phyloP scores from a whole-genome alignment of 2,329 filamentous ascomycete genomes.

The Ascochyta rabiei region DNA sequence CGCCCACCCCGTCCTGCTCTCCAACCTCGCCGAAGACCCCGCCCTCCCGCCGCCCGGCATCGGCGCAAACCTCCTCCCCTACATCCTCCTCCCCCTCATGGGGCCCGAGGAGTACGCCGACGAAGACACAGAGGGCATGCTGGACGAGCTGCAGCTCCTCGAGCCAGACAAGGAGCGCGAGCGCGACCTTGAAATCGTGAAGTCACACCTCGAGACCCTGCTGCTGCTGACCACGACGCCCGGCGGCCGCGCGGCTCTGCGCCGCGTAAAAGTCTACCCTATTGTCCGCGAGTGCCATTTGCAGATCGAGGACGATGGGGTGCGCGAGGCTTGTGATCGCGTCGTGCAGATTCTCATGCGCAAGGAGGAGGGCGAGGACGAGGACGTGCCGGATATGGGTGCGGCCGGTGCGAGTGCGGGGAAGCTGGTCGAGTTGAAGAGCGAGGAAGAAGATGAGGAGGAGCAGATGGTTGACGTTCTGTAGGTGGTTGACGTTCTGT shows the following conservation, averaged over 20 bases:
- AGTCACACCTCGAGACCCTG: conserved; percentile 88
- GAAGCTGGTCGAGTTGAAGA: conserved; percentile 36
- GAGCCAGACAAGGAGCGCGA: conserved; percentile 90
- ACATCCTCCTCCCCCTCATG: conserved; percentile 85
- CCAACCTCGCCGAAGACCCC: conserved; percentile 41
- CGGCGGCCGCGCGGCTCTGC: conserved; percentile 74
- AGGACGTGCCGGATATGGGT: conserved; percentile 45
- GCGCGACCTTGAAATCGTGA: conserved; percentile 73
- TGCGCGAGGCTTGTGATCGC: conserved; percentile 84
- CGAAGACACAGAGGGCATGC: conserved; percentile 84
- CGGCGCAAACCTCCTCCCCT: conserved; percentile 82
- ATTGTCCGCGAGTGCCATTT: conserved; percentile 86
- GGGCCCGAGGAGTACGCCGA: conserved; percentile 87
- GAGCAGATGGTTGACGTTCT: conserved; percentile 46
- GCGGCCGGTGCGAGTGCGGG: conserved; percentile 27
- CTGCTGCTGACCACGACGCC: conserved; percentile 80
- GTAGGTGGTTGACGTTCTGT: conserved; percentile 34
- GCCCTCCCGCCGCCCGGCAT: conserved; percentile 58
- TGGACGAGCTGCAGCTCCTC: conserved; percentile 86
- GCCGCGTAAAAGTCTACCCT: conserved; percentile 82
- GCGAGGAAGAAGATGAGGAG: conserved; percentile 44
- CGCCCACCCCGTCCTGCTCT: conserved; percentile 73
- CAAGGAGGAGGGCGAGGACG: conserved; percentile 69
- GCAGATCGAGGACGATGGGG: conserved; percentile 76
- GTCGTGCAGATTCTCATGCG: conserved; percentile 88